Conservation (phyloP, 2,329 filamentous ascomycete genomes). For the Fusarium sp. region DNA sequence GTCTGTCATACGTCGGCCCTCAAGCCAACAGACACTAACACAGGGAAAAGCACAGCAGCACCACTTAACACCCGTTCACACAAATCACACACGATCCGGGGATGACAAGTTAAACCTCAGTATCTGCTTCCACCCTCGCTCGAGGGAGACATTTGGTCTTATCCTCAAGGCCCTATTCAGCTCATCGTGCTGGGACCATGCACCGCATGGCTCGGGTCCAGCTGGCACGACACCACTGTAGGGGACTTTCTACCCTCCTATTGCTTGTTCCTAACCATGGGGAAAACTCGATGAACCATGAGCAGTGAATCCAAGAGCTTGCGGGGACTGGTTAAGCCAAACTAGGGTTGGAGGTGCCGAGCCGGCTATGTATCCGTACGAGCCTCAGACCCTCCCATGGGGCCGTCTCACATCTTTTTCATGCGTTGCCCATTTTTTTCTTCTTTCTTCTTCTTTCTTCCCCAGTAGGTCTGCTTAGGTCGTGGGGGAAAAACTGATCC, state of each 20-base stretch:
- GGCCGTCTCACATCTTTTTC: constrained; percentile 15
- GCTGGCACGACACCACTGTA: constrained; percentile 9
- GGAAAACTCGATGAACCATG: background rate
- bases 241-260: constrained; percentile 1
- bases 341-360: constrained; percentile 4
- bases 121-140: constrained; percentile 22
- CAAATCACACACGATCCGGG: constrained; percentile 13
- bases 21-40: constrained; percentile 28
- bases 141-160: constrained; percentile 13
- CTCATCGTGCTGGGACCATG: constrained; percentile 6
- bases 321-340: constrained; percentile 11
- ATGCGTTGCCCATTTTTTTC: background rate
- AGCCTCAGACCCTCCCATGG: constrained; percentile 27
- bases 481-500: background rate
- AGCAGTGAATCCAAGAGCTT: constrained; percentile 23
- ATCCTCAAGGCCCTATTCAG: constrained; percentile 9
- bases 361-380: constrained; percentile 12
- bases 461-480: background rate
- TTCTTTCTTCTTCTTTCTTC: background rate
- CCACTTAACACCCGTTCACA: constrained; percentile 13
- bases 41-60: constrained; percentile 29
- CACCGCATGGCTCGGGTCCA: constrained; percentile 9
- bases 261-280: background rate
- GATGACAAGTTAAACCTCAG: constrained; percentile 29
- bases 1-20: constrained; percentile 24